A percentile compares a stretch with the other conserved stretches of the same genome.
These are phyloP conservation scores for Ophiobolus disseminans DNA, from an alignment of 2,329 filamentous ascomycete genomes.

Conservation along the genomic window DNA sequence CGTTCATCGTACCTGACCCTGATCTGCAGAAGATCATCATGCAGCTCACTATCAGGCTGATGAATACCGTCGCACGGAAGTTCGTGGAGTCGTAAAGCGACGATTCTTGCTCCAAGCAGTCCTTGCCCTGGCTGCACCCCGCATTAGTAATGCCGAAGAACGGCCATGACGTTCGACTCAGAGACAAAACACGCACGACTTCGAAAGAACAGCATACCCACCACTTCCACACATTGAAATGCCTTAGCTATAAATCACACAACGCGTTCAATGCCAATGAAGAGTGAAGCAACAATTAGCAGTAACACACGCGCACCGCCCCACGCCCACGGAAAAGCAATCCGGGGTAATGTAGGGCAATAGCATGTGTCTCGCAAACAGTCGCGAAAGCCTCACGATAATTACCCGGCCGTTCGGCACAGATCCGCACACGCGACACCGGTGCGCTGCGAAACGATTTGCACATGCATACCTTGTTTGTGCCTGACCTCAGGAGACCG, in stretches of 20 bases:
- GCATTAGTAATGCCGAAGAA: not conserved
- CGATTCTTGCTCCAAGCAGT: not conserved
- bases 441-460: conserved; percentile 1
- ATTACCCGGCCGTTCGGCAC: conserved; percentile 12
- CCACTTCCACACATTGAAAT: not conserved
- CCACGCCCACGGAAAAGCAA: not conserved
- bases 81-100: too few species aligned
- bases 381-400: conserved; percentile 11
- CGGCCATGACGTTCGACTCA: not conserved
- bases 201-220: not conserved
- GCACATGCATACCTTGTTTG: not conserved
- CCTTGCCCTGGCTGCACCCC: not conserved
- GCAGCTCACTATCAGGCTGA: too few species aligned
- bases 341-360: not conserved
- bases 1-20: too few species aligned
- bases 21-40: too few species aligned
- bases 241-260: not conserved
- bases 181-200: not conserved
- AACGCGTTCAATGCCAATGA: not conserved
- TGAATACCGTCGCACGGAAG: too few species aligned
- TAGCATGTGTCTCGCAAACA: conserved; percentile 3
- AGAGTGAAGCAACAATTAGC: not conserved
- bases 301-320: not conserved
- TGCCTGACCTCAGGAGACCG: conserved; percentile 15
- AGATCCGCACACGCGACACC: conserved; percentile 13